Evolutionary conservation across 805 yeast genomes (phyloP).

Genomic region (Candida sphagnicola): DNA sequence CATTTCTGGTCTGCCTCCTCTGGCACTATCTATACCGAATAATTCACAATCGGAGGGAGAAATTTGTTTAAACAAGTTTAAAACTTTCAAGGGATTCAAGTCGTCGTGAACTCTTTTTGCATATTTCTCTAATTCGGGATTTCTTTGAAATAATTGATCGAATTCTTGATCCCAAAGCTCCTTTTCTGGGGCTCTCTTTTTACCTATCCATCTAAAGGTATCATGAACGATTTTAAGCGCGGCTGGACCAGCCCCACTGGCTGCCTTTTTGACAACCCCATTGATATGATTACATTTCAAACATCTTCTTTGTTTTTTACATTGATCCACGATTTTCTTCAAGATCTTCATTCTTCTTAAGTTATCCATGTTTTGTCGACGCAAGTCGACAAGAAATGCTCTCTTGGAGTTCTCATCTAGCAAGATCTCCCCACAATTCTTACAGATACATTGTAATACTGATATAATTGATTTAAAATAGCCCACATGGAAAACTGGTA

Average conservation of each 20-base stretch:
- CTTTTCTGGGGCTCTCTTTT: conserved; percentile 81
- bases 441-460: conserved; percentile 87
- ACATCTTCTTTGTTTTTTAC: conserved; percentile 93
- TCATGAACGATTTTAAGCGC: conserved; percentile 94
- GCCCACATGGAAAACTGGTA: conserved; percentile 97
- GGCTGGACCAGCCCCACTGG: conserved; percentile 87
- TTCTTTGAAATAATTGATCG: conserved; percentile 63
- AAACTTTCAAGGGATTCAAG: conserved; percentile 85
- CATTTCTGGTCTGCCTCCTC: conserved; percentile 92
- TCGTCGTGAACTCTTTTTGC: conserved; percentile 88
- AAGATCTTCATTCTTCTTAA: conserved; percentile 86
- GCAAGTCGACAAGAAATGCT: conserved; percentile 68
- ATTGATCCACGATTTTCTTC: conserved; percentile 82
- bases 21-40: conserved; percentile 81
- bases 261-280: conserved; percentile 97
- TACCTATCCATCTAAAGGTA: conserved; percentile 93
- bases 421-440: conserved; percentile 75
- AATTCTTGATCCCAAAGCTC: conserved; percentile 84
- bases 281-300: conserved; percentile 81
- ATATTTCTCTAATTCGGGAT: conserved; percentile 87
- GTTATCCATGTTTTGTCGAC: conserved; percentile 87
- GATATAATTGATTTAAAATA: conserved; percentile 88
- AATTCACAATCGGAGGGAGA: conserved; percentile 87
- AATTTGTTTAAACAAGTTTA: conserved; percentile 82
- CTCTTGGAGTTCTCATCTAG: conserved; percentile 71